phyloP scores from a whole-genome alignment of 176 grass and related monocot genomes.

The Tillandsia leiboldiana region DNA sequence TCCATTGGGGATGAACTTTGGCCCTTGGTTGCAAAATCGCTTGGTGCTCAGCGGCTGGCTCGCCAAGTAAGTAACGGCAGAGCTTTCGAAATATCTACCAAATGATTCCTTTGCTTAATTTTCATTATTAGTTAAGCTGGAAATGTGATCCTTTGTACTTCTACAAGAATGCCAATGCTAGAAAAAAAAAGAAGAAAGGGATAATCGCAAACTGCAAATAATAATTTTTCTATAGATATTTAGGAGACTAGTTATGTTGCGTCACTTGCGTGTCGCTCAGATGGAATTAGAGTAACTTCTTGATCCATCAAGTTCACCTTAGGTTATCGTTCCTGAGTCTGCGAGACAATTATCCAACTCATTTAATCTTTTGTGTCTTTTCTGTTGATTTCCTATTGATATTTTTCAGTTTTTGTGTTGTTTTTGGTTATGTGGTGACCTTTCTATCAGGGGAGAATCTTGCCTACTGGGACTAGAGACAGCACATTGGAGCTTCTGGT shows the following conservation, averaged over 20 bases:
- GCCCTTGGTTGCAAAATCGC: constrained; percentile 66
- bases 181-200: no score
- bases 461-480: constrained; percentile 84
- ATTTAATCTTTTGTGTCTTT: neutral
- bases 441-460: constrained; percentile 60
- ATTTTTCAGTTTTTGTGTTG: neutral
- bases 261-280: no score
- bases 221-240: no score
- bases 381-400: neutral
- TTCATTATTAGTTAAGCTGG: no score
- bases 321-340: no score
- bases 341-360: neutral
- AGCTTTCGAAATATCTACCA: neutral
- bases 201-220: no score
- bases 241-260: no score
- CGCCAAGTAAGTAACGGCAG: constrained; percentile 58
- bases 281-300: no score
- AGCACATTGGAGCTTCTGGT: constrained; percentile 78
- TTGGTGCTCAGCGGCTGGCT: constrained; percentile 59
- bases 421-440: neutral
- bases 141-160: neutral
- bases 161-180: no score
- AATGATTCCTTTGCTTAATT: neutral
- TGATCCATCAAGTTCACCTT: no score
- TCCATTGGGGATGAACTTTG: constrained; percentile 68